Evolutionary conservation across 257 asterid genomes (phyloP).

Genomic region (Solanum lignicaule): DNA sequence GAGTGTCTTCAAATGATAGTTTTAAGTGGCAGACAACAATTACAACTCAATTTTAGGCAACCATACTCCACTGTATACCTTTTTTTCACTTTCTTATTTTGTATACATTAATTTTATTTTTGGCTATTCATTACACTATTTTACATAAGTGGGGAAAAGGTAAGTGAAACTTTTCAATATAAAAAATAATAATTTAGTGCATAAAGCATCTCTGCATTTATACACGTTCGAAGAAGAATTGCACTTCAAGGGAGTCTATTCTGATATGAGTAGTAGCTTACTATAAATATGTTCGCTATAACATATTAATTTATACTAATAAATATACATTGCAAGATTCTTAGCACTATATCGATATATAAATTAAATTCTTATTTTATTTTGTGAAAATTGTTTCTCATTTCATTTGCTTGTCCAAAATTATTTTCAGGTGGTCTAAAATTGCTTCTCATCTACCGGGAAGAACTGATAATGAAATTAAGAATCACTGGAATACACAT

Average conservation of each 20-base stretch:
- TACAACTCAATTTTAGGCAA: conserved; percentile 5
- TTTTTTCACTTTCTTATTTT: neutral
- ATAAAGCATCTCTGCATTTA: neutral
- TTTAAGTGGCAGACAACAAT: conserved; percentile 24
- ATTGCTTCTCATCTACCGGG: conserved; percentile 95
- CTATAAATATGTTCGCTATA: neutral
- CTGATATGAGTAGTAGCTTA: neutral
- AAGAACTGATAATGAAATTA: conserved; percentile 93
- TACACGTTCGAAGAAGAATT: neutral
- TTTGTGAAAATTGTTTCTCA: neutral
- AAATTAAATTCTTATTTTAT: neutral
- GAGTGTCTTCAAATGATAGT: neutral
- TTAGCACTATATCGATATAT: neutral
- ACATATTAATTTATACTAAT: neutral
- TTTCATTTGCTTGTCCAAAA: neutral
- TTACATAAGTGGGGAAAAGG: neutral
- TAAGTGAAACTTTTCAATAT: neutral
- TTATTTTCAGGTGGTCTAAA: conserved; percentile 68
- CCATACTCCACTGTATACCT: neutral
- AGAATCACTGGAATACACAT: conserved; percentile 96
- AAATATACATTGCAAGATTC: neutral
- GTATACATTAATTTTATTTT: neutral
- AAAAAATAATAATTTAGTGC: neutral
- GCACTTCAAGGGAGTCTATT: neutral
- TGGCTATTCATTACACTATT: neutral